Percentiles rank a stretch among this genome's conserved stretches.
Evolutionary conservation across 2,329 filamentous ascomycete genomes (phyloP).

Genomic region (Fusarium gaditjirri): DNA sequence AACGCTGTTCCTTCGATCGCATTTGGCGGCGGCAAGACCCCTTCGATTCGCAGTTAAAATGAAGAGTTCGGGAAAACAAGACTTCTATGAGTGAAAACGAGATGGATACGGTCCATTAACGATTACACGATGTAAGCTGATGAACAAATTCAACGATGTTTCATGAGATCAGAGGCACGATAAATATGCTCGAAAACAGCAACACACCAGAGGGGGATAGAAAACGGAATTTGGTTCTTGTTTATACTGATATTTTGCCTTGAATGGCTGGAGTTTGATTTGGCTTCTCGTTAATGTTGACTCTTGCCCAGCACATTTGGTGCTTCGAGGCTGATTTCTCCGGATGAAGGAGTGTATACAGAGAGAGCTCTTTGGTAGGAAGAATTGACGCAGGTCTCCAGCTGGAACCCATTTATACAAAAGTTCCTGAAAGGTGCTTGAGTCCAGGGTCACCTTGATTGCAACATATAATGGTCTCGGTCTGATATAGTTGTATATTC

Average conservation of each 20-base stretch:
- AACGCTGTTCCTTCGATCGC: slow-evolving; percentile 27
- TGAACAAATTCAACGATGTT: not conserved
- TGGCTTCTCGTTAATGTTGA: not conserved
- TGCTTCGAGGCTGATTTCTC: not conserved
- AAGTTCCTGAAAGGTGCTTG: not conserved
- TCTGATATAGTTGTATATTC: not conserved
- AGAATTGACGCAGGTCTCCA: not conserved
- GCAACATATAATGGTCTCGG: not conserved
- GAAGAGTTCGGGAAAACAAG: slow-evolving; percentile 4
- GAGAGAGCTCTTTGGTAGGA: not conserved
- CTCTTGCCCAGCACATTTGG: not conserved
- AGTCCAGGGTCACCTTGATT: not conserved
- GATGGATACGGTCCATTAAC: slow-evolving; percentile 6
- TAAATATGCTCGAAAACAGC: not conserved
- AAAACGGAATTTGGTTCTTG: no score
- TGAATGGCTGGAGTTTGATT: not conserved
- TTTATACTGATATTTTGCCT: not conserved
- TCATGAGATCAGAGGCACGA: not conserved
- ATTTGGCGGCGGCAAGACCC: slow-evolving; percentile 34
- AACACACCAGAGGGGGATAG: not conserved
- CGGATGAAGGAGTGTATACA: not conserved
- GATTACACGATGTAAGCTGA: slow-evolving; percentile 14
- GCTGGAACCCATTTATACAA: not conserved
- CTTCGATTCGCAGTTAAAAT: slow-evolving; percentile 37
- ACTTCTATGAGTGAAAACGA: not conserved